These are phyloP conservation scores for Themeda triandra DNA, from an alignment of 176 grass and related monocot species.

Conservation along the genomic window DNA sequence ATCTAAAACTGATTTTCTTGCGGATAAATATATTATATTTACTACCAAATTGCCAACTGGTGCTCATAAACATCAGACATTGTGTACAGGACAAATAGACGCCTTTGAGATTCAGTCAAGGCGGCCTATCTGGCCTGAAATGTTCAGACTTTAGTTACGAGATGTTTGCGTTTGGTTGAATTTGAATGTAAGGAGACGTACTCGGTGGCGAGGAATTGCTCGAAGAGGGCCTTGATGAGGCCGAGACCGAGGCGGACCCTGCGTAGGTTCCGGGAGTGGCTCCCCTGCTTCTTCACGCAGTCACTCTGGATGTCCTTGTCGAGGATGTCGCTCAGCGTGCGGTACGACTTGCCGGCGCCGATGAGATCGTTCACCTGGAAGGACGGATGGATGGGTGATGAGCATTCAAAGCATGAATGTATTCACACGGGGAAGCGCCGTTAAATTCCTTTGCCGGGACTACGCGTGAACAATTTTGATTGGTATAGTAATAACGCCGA, in stretches of 20 bases:
- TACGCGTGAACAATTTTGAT: neutral
- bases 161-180: neutral
- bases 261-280: constrained; percentile 92
- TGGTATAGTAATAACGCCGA: neutral
- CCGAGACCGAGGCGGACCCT: constrained; percentile 89
- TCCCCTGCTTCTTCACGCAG: constrained; percentile 82
- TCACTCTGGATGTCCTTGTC: constrained; percentile 81
- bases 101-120: neutral
- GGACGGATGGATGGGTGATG: neutral
- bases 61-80: too few relatives aligned
- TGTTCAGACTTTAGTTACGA: neutral
- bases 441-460: neutral
- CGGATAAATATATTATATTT: too few relatives aligned
- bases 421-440: neutral
- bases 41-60: too few relatives aligned
- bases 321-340: constrained; percentile 72
- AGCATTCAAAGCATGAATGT: neutral
- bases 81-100: neutral
- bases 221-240: constrained; percentile 87
- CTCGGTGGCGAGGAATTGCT: constrained; percentile 69
- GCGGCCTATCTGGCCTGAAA: neutral
- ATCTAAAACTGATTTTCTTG: too few relatives aligned
- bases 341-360: constrained; percentile 62
- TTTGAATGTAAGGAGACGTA: constrained; percentile 31
- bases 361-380: constrained; percentile 87